A percentile compares a stretch with the other conserved stretches of the same genome.
phyloP scores from a whole-genome alignment of 495 filamentous ascomycete species.

The Neurospora tetrasperma region DNA sequence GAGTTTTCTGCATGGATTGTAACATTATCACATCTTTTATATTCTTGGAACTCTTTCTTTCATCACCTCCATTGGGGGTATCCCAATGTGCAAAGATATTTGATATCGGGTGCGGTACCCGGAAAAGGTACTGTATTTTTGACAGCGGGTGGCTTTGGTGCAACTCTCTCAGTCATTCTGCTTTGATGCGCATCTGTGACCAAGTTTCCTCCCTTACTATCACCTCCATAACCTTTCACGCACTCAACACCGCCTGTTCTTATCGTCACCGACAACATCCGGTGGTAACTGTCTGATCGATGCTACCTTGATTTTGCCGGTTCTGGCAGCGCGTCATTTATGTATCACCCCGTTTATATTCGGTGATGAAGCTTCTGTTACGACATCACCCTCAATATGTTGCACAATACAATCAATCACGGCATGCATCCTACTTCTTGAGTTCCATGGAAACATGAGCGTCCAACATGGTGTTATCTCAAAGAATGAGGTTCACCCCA shows the following conservation, averaged over 20 bases:
- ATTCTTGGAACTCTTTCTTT: background rate
- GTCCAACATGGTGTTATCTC: background rate
- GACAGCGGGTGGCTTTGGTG: background rate
- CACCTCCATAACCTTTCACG: background rate
- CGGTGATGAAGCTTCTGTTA: background rate
- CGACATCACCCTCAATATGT: background rate
- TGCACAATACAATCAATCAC: background rate
- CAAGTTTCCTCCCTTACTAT: background rate
- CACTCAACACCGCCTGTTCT: background rate
- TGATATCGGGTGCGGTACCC: background rate
- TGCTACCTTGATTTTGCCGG: background rate
- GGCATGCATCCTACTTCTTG: background rate
- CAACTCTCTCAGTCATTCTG: background rate
- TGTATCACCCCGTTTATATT: background rate
- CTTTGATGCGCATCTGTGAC: background rate
- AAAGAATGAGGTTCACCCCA: background rate
- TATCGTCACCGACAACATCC: background rate
- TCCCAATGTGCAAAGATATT: background rate
- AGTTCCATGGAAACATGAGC: background rate
- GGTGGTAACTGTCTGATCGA: background rate
- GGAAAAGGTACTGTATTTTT: background rate
- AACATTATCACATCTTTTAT: background rate
- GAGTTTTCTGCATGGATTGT: background rate
- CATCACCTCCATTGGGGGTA: background rate
- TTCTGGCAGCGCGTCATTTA: background rate